These are phyloP conservation scores for Trichoderma parareesei DNA, from an alignment of 495 filamentous ascomycete species.

Conservation along the genomic window DNA sequence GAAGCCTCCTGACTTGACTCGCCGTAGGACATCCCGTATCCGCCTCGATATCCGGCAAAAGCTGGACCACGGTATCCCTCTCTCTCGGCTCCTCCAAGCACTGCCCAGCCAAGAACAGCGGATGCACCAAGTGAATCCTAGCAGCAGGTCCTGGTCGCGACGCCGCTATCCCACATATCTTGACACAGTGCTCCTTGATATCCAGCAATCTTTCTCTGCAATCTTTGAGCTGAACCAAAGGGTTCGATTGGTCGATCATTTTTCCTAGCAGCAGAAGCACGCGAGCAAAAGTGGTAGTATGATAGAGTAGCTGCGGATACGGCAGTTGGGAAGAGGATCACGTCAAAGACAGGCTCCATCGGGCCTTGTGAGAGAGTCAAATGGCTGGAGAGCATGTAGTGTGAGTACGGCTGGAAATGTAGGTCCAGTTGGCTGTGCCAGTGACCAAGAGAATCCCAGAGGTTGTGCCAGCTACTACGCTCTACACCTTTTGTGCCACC, in stretches of 20 bases:
- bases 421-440: background rate
- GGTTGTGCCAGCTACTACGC: background rate
- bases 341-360: background rate
- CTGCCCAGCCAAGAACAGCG: background rate
- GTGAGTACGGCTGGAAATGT: background rate
- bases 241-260: background rate
- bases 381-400: background rate
- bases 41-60: background rate
- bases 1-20: background rate
- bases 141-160: background rate
- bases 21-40: slow-evolving; percentile 1
- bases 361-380: background rate
- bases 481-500: too few relatives aligned
- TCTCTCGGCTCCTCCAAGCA: background rate
- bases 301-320: slow-evolving; percentile 2
- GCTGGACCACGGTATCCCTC: background rate
- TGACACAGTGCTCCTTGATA: background rate
- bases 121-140: background rate
- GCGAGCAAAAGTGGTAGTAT: background rate
- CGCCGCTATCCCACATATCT: background rate
- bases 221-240: background rate
- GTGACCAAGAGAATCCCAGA: background rate
- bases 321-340: background rate
- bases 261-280: background rate
- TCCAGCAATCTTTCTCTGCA: background rate